These are phyloP conservation scores for Fraxinus nigra DNA, from an alignment of 305 asterid species.

Conservation along the genomic window DNA sequence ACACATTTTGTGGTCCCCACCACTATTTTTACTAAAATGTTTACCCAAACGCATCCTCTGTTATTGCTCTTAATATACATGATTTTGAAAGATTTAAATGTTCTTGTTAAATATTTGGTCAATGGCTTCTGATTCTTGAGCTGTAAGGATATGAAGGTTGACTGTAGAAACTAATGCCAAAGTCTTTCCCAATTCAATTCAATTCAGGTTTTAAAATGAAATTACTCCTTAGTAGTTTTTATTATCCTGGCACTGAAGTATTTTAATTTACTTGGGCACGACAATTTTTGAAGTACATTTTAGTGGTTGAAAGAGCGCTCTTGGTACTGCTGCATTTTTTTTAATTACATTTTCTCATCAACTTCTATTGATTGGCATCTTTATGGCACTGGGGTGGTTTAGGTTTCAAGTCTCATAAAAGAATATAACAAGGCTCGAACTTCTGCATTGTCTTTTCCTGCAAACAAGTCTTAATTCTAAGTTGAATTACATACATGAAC, in stretches of 20 bases:
- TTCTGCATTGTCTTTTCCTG: background rate
- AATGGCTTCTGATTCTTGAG: background rate
- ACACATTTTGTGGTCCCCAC: background rate
- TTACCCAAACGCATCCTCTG: background rate
- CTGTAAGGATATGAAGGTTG: conserved; percentile 4
- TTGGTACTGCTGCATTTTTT: background rate
- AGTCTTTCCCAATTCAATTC: background rate
- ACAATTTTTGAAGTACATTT: background rate
- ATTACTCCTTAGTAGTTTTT: background rate
- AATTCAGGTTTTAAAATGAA: conserved; percentile 15
- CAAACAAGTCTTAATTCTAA: background rate
- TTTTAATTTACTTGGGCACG: background rate
- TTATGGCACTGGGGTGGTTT: background rate
- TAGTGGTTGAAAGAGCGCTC: background rate
- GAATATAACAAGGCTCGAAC: background rate
- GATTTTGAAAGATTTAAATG: background rate
- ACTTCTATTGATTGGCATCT: background rate
- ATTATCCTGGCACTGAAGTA: conserved; percentile 1
- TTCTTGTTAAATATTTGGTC: background rate
- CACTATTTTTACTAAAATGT: background rate
- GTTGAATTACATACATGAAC: conserved; percentile 1
- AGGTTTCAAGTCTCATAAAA: background rate
- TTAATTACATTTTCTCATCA: background rate
- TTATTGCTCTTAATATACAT: background rate
- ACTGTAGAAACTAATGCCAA: background rate